These are phyloP conservation scores for Solanum piurae DNA, from an alignment of 257 asterid genomes.

Conservation along the genomic window DNA sequence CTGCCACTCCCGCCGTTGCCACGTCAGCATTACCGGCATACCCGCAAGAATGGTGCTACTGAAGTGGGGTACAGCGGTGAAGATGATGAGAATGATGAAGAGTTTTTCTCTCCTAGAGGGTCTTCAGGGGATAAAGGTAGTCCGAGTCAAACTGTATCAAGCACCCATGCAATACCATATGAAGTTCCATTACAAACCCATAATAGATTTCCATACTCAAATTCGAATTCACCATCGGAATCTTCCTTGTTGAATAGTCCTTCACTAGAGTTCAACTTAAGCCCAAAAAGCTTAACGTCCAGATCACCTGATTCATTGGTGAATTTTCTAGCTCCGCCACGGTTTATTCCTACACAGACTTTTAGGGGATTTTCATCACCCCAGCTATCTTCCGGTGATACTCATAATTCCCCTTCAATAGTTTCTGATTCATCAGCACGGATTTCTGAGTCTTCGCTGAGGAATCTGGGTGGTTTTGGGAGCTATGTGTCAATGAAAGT, in stretches of 20 bases:
- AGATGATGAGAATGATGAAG: conserved; percentile 30
- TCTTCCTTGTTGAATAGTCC: conserved; percentile 53
- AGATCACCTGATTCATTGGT: conserved; percentile 65
- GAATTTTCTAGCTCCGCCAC: conserved; percentile 51
- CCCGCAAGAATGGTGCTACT: conserved; percentile 1
- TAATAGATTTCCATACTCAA: conserved; percentile 13
- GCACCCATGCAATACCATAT: not conserved
- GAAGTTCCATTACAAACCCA: conserved; percentile 3
- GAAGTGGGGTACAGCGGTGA: not conserved
- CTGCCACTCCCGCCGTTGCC: conserved; percentile 85
- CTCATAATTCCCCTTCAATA: conserved; percentile 41
- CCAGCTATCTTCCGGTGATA: conserved; percentile 44
- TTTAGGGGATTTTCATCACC: conserved; percentile 18
- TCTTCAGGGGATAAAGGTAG: conserved; percentile 37
- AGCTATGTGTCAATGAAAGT: not conserved
- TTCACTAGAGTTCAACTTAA: conserved; percentile 38
- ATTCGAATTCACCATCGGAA: conserved; percentile 42
- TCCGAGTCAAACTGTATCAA: conserved; percentile 5
- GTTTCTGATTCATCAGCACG: conserved; percentile 36
- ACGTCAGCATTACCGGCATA: conserved; percentile 39
- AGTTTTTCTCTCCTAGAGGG: conserved; percentile 64
- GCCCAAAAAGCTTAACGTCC: conserved; percentile 54
- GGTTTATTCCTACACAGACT: conserved; percentile 35
- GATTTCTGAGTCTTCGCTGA: conserved; percentile 15
- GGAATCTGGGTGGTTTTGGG: conserved; percentile 2